Evolutionary conservation across 164 flowering plant genomes (phyloP).

Genomic region (Stephania japonica): DNA sequence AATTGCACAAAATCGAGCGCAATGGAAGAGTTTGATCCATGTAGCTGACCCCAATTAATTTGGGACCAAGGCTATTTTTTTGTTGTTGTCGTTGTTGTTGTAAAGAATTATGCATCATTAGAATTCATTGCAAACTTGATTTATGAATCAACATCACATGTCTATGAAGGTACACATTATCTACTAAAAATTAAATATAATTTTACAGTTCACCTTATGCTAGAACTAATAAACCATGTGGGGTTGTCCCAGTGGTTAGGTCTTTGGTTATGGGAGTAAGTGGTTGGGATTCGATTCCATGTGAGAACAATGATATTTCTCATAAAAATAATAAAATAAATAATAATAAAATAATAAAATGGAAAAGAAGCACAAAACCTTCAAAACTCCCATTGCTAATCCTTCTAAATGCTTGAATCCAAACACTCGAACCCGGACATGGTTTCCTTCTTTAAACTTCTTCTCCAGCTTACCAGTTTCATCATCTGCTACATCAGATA

Average conservation of each 20-base stretch:
- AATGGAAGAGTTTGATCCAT: too few relatives aligned
- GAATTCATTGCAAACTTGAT: background rate
- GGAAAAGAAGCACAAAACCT: conserved; percentile 40
- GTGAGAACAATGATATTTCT: too few relatives aligned
- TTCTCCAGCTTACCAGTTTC: conserved; percentile 60
- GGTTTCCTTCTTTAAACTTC: conserved; percentile 62
- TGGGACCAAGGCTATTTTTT: too few relatives aligned
- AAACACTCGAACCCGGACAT: conserved; percentile 69
- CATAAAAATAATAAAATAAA: too few relatives aligned
- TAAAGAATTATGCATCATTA: background rate
- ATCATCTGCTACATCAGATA: conserved; percentile 64
- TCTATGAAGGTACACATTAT: background rate
- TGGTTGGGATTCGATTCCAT: too few relatives aligned
- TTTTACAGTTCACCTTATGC: background rate
- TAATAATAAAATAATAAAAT: too few relatives aligned
- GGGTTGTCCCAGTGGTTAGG: too few relatives aligned
- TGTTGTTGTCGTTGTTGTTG: background rate
- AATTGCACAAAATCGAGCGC: too few relatives aligned
- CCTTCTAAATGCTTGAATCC: conserved; percentile 86
- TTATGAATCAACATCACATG: too few relatives aligned
- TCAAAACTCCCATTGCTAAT: conserved; percentile 64
- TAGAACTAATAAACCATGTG: too few relatives aligned
- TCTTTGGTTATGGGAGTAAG: too few relatives aligned
- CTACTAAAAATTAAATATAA: background rate
- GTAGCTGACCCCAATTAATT: too few relatives aligned